Evolutionary conservation across 768 basidiomycete genomes (phyloP), one percentile per base, ranked within the genome.

Genomic region (Calvatia gigantea): DNA sequence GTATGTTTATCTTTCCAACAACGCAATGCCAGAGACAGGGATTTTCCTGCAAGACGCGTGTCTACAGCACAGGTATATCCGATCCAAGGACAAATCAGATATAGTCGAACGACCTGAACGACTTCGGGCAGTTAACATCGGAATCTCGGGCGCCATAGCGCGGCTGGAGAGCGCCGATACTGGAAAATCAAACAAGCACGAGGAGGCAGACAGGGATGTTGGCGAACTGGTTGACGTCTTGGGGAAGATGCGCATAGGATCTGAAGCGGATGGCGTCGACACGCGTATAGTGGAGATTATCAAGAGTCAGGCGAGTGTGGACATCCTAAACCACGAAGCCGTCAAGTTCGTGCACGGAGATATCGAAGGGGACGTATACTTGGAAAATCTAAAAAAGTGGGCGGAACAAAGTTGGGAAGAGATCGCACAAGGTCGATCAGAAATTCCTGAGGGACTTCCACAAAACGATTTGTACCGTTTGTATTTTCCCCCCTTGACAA

Each of bases 61-160:
- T 65, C 75, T 84, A 15, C 73, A 82, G 56, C 91, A 93, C 64
- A 79, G 74, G 45, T 96, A 85, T 63, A 91, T 94, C 51, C 86
- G 94, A 14, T 84, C 85, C 14, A 77, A 81, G 47, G 87, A 92
- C 62, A 75, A 76, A 0, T 91, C 89, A 1, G 74, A 76, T 42
- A 86, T 97, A 51, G 83, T 95, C n/a, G 96, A 98, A 67, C 80
- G 92, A 8, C 95, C 95, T 0, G 91, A 97, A 66, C 84, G 96
- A 21, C 73, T 98, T 25, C 82, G 87, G 46, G 94, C 94, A 0
- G 83, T 98, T 47, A 84, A 86, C 60, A 64, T 90, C 4, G 96
- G 95, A 1, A 76, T 97, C 6, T 80, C 93, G 2, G 88, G 89
- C 6, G 91, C 88, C 0, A 76, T 91, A 17, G 81, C 93, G 6